Base-by-base conservation (phyloP, 108 stramenopile genomes). In the Cylindrotheca fusiformis region DNA sequence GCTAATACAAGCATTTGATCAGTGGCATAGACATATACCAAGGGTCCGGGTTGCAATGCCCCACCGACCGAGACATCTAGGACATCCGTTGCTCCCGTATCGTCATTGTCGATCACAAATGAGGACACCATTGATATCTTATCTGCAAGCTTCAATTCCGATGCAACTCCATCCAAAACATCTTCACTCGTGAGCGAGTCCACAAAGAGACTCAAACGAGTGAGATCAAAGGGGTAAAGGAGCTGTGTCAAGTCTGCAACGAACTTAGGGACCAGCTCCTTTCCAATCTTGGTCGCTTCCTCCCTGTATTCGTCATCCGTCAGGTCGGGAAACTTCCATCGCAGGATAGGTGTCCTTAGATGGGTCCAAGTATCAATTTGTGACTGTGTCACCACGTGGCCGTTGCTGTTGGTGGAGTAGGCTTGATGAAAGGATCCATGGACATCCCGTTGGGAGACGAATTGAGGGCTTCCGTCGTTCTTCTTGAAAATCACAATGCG, bases 1-100 rank as follows among this genome's bases (percentile, higher is more conserved):
- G 72, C 72, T 21, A 84, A 19, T n/a, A 75, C 47, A 22, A 84
- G 50, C 58, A 50, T 71, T 1, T 55, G 58, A 17, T 29, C 52
- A 29, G 63, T 60, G 32, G 76, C 76, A 53, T 82, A 82, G 0
- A 77, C 63, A 24, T 63, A 17, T 1, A 58, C 71, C 67, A 36
- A 55, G 21, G 32, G 46, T 26, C 65, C 73, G 3, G 71, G 52
- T 12, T 57, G 55, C 22, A 69, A 36, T 5, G 64, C 63, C 0
- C 56, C 55, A 24, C 58, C 17, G 23, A 65, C 22, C 20, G 57
- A 29, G 21, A 64, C 46, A 6, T 28, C 5, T n/a, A 57, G 14
- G 2, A 22, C 41, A 31, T 48, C 20, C 2, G 36, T 21, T 5
- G 10, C 17, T 3, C 10, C 24, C 6, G 45, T 25, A 27, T 17